Conservation (phyloP, 2,329 filamentous ascomycete species). For the Ophiocordyceps polyrhachis-furcata region DNA sequence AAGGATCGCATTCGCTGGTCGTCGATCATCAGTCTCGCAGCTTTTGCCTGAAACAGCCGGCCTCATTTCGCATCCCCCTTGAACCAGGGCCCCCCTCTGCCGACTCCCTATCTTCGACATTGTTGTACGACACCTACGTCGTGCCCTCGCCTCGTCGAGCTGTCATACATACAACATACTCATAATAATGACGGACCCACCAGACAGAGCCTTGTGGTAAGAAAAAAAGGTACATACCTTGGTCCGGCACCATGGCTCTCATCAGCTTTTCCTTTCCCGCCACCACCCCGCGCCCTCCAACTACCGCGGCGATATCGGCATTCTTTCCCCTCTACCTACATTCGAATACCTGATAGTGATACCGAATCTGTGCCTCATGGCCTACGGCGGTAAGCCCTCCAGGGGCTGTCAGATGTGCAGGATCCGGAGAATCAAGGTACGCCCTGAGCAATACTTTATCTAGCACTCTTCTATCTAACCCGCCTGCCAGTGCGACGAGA, state of each 20-base stretch:
- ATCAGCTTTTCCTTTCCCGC: neutral
- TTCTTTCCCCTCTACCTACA: neutral
- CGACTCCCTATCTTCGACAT: neutral
- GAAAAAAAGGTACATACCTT: neutral
- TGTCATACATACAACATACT: too few relatives aligned
- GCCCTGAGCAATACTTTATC: too few relatives aligned
- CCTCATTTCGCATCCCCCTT: neutral
- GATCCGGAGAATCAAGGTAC: conserved; percentile 51
- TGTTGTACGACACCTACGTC: neutral
- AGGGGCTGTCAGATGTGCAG: conserved; percentile 56
- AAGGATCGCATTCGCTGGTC: neutral
- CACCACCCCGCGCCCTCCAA: neutral
- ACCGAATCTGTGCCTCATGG: conserved; percentile 22
- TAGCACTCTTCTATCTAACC: neutral
- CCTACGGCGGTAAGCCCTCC: conserved; percentile 45
- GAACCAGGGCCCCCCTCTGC: neutral
- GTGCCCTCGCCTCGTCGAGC: neutral
- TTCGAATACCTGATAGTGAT: neutral
- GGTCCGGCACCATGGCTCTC: neutral
- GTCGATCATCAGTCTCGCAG: neutral
- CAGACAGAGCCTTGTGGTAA: neutral
- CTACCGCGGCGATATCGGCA: neutral
- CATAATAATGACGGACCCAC: neutral
- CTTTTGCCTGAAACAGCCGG: neutral
- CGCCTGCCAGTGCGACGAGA: conserved; percentile 42